Evolutionary conservation across 371 early-diverging fungal genomes (phyloP).

Genomic region (Dentiscutata heterogama): DNA sequence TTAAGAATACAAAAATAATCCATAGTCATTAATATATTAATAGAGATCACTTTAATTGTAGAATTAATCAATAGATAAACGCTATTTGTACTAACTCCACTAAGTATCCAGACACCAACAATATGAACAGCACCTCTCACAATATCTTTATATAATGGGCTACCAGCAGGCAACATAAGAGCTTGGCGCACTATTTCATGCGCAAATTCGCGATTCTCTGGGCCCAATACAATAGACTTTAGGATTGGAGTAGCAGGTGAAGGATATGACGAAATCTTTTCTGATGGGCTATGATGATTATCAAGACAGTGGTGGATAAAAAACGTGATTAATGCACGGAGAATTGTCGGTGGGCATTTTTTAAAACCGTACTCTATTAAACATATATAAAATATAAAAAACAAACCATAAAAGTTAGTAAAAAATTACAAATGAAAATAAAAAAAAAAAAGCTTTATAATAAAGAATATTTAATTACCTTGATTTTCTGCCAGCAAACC

Average conservation of each 20-base stretch:
- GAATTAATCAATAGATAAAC: background rate
- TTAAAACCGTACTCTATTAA: slow-evolving; percentile 65
- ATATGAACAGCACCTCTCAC: slow-evolving; percentile 76
- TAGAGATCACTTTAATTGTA: background rate
- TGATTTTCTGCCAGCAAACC: slow-evolving; percentile 49
- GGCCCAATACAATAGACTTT: slow-evolving; percentile 73
- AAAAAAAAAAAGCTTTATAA: background rate
- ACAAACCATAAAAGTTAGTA: background rate
- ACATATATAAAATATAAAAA: background rate
- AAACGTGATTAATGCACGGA: slow-evolving; percentile 74
- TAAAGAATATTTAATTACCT: background rate
- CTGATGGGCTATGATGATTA: slow-evolving; percentile 60
- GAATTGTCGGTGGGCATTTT: slow-evolving; percentile 77
- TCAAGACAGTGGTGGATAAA: slow-evolving; percentile 71
- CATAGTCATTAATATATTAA: background rate
- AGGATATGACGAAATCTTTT: slow-evolving; percentile 56
- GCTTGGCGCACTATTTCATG: slow-evolving; percentile 83
- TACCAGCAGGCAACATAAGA: slow-evolving; percentile 66
- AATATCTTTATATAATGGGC: slow-evolving; percentile 66
- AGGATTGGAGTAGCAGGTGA: slow-evolving; percentile 76
- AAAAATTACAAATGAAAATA: background rate
- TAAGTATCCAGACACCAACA: slow-evolving; percentile 77
- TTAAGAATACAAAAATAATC: background rate
- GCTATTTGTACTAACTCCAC: slow-evolving; percentile 51
- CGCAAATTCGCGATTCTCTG: slow-evolving; percentile 77